Evolutionary conservation across 2,329 filamentous ascomycete genomes (phyloP).

Genomic region (Ilyonectria sp.): DNA sequence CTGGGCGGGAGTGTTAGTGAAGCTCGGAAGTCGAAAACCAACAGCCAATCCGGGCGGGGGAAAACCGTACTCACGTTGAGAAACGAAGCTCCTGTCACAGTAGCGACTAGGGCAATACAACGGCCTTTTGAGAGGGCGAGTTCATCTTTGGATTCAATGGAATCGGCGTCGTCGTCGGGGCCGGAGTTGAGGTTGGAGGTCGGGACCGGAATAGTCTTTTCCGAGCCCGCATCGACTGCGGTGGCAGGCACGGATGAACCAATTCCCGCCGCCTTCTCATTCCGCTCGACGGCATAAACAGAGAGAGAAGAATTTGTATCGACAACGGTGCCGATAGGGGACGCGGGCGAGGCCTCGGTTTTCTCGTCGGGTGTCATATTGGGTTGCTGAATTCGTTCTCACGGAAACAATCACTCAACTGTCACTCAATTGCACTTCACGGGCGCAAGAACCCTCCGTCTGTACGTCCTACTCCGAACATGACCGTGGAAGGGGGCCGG

Average conservation of each 20-base stretch:
- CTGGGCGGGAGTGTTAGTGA: slow-evolving; percentile 29
- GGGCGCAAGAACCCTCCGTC: neutral
- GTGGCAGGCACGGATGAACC: slow-evolving; percentile 15
- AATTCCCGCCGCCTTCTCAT: neutral
- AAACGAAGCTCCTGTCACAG: slow-evolving; percentile 69
- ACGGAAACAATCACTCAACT: neutral
- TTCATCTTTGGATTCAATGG: slow-evolving; percentile 42
- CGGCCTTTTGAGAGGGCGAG: slow-evolving; percentile 64
- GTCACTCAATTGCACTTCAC: neutral
- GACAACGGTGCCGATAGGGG: slow-evolving; percentile 2
- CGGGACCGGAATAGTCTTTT: slow-evolving; percentile 29
- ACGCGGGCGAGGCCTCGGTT: slow-evolving; percentile 10
- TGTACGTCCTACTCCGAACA: neutral
- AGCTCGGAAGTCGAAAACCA: neutral
- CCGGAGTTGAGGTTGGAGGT: slow-evolving; percentile 3
- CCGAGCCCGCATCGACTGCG: slow-evolving; percentile 19
- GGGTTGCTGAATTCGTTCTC: no score
- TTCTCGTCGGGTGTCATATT: slow-evolving; percentile 23
- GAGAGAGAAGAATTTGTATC: neutral
- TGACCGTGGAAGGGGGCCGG: neutral
- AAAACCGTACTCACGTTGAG: slow-evolving; percentile 60
- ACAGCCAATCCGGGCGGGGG: no score
- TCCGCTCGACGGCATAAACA: neutral
- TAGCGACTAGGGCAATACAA: slow-evolving; percentile 69
- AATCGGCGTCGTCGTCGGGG: slow-evolving; percentile 35